phyloP scores from a whole-genome alignment of 768 basidiomycete genomes.

The Kwoniella sp. region DNA sequence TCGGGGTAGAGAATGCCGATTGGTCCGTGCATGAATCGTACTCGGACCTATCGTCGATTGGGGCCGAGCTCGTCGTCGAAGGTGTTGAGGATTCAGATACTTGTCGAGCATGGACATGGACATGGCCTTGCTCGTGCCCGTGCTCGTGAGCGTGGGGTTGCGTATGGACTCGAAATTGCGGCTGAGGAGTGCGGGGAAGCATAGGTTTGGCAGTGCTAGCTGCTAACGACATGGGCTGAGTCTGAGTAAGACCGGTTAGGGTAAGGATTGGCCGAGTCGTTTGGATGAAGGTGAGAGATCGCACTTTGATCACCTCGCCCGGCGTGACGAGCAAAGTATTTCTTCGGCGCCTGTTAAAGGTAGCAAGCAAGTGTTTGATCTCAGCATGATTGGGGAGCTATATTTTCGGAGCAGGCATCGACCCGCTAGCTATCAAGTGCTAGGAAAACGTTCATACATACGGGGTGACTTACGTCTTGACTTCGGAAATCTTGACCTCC shows the following conservation, averaged over 20 bases:
- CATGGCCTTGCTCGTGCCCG: conserved; percentile 1
- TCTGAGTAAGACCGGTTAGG: not conserved
- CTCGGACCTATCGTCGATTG: not conserved
- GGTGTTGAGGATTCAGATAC: not conserved
- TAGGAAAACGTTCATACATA: too few species aligned
- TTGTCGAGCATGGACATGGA: not conserved
- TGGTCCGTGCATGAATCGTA: not conserved
- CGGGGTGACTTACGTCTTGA: conserved; percentile 21
- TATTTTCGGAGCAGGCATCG: too few species aligned
- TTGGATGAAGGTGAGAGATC: conserved; percentile 3
- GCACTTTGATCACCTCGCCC: conserved; percentile 9
- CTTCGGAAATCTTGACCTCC: conserved; percentile 23
- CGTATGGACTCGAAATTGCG: not conserved
- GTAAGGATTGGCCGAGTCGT: not conserved
- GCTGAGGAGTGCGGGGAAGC: conserved; percentile 6
- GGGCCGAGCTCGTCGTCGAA: not conserved
- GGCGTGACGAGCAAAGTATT: conserved; percentile 20
- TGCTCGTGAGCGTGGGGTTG: not conserved
- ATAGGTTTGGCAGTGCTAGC: not conserved
- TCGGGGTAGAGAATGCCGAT: not conserved
- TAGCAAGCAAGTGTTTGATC: too few species aligned
- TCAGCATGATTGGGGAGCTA: too few species aligned
- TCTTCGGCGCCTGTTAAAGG: conserved; percentile 9
- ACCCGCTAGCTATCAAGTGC: too few species aligned
- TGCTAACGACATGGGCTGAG: not conserved